Evolutionary conservation across 2,329 filamentous ascomycete genomes (phyloP).

Genomic region (Aspergillus sclerotialis): DNA sequence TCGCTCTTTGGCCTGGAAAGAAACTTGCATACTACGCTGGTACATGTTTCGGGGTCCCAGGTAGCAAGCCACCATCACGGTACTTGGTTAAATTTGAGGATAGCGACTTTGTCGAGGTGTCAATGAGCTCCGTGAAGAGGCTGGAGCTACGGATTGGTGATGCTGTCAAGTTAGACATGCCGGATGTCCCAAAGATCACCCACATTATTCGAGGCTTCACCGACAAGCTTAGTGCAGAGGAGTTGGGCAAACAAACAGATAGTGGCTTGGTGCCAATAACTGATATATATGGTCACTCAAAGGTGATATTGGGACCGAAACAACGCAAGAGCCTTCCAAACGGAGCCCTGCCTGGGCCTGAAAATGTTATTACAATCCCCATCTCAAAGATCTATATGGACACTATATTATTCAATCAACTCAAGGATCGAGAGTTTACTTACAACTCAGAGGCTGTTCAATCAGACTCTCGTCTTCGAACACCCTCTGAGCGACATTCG

Average conservation of each 20-base stretch:
- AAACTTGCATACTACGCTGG: conserved; percentile 54
- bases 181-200: conserved; percentile 34
- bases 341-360: conserved; percentile 18
- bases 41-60: conserved; percentile 46
- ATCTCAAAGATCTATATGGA: conserved; percentile 41
- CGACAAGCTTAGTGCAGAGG: conserved; percentile 24
- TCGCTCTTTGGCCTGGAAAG: conserved; percentile 53
- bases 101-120: conserved; percentile 33
- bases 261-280: conserved; percentile 25
- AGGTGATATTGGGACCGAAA: conserved; percentile 36
- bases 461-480: conserved; percentile 21
- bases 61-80: conserved; percentile 30
- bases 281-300: conserved; percentile 38
- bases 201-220: conserved; percentile 38
- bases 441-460: conserved; percentile 14
- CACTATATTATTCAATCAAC: conserved; percentile 39
- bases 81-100: conserved; percentile 43
- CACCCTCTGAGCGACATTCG: conserved; percentile 32
- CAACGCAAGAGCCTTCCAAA: conserved; percentile 36
- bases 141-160: conserved; percentile 41
- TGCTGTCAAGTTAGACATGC: conserved; percentile 40
- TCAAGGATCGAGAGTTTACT: conserved; percentile 35
- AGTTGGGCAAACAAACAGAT: conserved; percentile 16
- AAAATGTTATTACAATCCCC: conserved; percentile 34
- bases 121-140: conserved; percentile 33